Conservation (phyloP, 1,284 basidiomycete species). For the Marasmius oreades region DNA sequence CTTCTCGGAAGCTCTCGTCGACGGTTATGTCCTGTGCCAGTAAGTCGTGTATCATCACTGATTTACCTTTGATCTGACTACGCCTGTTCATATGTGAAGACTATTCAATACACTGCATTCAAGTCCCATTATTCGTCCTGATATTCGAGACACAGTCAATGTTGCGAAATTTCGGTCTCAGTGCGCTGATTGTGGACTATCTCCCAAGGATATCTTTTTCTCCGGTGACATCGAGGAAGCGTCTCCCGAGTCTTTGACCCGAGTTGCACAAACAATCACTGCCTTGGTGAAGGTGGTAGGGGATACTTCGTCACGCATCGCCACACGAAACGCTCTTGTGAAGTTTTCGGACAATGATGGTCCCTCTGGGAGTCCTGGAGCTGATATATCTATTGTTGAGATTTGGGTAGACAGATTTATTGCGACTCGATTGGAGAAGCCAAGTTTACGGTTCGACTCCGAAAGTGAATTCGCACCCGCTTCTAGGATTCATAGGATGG, state of each 20-base stretch:
- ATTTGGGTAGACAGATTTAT: slow-evolving; percentile 14
- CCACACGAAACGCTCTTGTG: slow-evolving; percentile 3
- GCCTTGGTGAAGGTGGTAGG: slow-evolving; percentile 6
- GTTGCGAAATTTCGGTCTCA: slow-evolving; percentile 8
- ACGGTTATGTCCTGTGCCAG: slow-evolving; percentile 14
- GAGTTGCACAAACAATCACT: slow-evolving; percentile 10
- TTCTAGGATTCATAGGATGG: neutral
- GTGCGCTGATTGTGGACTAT: slow-evolving; percentile 8
- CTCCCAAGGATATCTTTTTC: slow-evolving; percentile 6
- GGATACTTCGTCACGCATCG: neutral
- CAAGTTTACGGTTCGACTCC: slow-evolving; percentile 2
- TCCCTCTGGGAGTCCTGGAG: neutral
- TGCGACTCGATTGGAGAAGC: slow-evolving; percentile 11
- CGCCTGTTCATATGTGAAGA: neutral
- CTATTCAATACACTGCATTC: slow-evolving; percentile 4
- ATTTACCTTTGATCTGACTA: neutral
- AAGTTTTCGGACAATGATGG: slow-evolving; percentile 1
- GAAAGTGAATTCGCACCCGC: neutral
- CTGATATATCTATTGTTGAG: slow-evolving; percentile 1
- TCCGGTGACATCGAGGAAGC: slow-evolving; percentile 3
- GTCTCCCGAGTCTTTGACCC: slow-evolving; percentile 9
- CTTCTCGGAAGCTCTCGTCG: slow-evolving; percentile 9
- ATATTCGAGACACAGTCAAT: slow-evolving; percentile 7
- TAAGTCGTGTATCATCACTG: slow-evolving; percentile 1
- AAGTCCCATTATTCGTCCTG: slow-evolving; percentile 7